A percentile compares a stretch with the other conserved stretches of the same genome.
phyloP scores from a whole-genome alignment of 2,329 filamentous ascomycete species.

The Ceratocystis colombiana region DNA sequence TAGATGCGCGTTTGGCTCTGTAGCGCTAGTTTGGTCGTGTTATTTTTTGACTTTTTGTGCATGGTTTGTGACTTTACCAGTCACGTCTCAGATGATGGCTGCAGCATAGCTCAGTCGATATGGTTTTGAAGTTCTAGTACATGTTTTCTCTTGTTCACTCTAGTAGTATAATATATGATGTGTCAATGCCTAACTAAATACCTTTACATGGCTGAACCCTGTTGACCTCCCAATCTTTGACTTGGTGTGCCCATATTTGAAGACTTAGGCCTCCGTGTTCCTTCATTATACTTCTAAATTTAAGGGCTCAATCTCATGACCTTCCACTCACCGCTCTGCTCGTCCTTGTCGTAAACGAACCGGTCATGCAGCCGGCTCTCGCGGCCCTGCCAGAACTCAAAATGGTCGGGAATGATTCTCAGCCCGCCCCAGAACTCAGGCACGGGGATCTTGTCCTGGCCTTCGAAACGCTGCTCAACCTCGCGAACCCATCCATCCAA shows the following conservation, averaged over 20 bases:
- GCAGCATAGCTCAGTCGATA: too few species aligned
- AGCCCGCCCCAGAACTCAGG: constrained; percentile 93
- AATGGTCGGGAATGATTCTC: constrained; percentile 68
- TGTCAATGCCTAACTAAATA: neutral
- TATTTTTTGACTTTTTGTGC: neutral
- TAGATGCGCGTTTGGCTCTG: neutral
- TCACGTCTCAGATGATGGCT: too few species aligned
- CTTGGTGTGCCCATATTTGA: too few species aligned
- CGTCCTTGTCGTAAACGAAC: constrained; percentile 56
- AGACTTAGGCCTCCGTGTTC: too few species aligned
- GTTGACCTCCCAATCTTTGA: too few species aligned
- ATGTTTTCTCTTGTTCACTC: neutral
- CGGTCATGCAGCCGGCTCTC: constrained; percentile 86
- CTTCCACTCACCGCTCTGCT: constrained; percentile 47
- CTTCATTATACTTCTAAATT: neutral
- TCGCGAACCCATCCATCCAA: constrained; percentile 70
- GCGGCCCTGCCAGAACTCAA: constrained; percentile 96
- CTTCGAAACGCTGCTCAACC: constrained; percentile 64
- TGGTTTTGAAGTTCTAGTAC: neutral
- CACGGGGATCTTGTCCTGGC: constrained; percentile 69
- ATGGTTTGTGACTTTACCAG: neutral
- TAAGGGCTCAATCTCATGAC: constrained; percentile 66
- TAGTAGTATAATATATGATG: neutral
- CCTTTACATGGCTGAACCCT: too few species aligned
- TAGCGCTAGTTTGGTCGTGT: neutral